phyloP scores from a whole-genome alignment of 495 filamentous ascomycete species.

The Aspergillus cavernicola region DNA sequence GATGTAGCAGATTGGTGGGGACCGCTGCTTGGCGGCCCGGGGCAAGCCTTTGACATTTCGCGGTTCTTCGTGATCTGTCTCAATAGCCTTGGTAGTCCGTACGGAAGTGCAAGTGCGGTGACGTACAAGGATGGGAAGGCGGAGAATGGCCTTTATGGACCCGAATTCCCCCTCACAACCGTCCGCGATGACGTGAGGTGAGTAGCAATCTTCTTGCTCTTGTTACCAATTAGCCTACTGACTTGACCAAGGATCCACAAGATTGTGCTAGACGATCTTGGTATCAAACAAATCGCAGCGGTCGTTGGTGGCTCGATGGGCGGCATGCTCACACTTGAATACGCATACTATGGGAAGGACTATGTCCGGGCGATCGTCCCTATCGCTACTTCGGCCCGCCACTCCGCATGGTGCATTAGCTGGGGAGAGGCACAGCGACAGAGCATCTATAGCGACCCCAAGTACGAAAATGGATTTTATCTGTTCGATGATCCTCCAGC shows the following conservation, averaged over 20 bases:
- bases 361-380: slow-evolving; percentile 90
- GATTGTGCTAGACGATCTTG: slow-evolving; percentile 82
- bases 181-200: slow-evolving; percentile 94
- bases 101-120: slow-evolving; percentile 92
- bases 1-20: slow-evolving; percentile 99
- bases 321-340: slow-evolving; percentile 95
- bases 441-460: slow-evolving; percentile 97
- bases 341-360: slow-evolving; percentile 91
- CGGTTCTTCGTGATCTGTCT: slow-evolving; percentile 93
- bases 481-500: slow-evolving; percentile 74
- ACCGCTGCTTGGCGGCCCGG: slow-evolving; percentile 81
- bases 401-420: slow-evolving; percentile 98
- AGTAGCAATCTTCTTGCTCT: slow-evolving; percentile 15
- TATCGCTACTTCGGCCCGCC: slow-evolving; percentile 89
- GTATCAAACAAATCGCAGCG: slow-evolving; percentile 78
- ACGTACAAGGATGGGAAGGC: slow-evolving; percentile 79
- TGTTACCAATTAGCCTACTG: slow-evolving; percentile 11
- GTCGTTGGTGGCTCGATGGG: slow-evolving; percentile 98
- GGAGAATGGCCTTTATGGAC: slow-evolving; percentile 75
- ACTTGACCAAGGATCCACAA: slow-evolving; percentile 70
- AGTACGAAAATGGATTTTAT: slow-evolving; percentile 97
- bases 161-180: slow-evolving; percentile 94
- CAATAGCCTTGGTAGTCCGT: slow-evolving; percentile 94
- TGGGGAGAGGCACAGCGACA: slow-evolving; percentile 98
- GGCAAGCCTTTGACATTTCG: slow-evolving; percentile 86